Evolutionary conservation across 2,329 filamentous ascomycete species (phyloP).

Genomic region (Exophiala lecanii-corni): DNA sequence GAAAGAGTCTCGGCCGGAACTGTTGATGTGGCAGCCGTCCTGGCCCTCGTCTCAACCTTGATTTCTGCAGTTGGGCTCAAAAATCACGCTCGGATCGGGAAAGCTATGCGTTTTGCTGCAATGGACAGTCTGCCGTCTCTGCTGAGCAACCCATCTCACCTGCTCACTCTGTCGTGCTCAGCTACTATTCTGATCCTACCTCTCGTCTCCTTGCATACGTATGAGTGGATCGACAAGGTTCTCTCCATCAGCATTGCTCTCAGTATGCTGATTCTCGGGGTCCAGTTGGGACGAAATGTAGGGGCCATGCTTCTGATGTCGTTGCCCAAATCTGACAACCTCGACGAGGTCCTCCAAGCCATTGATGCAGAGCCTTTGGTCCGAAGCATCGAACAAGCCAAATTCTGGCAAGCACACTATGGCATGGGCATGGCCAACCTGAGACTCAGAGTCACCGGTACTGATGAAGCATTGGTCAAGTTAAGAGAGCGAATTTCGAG

Average conservation of each 20-base stretch:
- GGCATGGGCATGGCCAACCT: slow-evolving; percentile 93
- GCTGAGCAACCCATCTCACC: slow-evolving; percentile 92
- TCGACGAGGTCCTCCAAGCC: slow-evolving; percentile 73
- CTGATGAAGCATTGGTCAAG: slow-evolving; percentile 65
- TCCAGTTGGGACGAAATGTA: slow-evolving; percentile 76
- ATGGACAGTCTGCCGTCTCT: slow-evolving; percentile 77
- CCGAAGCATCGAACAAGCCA: slow-evolving; percentile 75
- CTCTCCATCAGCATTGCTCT: slow-evolving; percentile 77
- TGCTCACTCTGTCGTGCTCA: slow-evolving; percentile 85
- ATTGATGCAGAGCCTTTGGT: slow-evolving; percentile 77
- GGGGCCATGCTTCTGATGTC: slow-evolving; percentile 96
- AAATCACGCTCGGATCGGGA: slow-evolving; percentile 88
- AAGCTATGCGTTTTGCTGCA: slow-evolving; percentile 80
- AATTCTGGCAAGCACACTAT: slow-evolving; percentile 99
- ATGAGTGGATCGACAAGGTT: slow-evolving; percentile 75
- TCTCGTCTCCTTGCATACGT: slow-evolving; percentile 73
- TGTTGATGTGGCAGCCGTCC: slow-evolving; percentile 73
- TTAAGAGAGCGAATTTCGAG: slow-evolving; percentile 71
- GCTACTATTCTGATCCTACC: slow-evolving; percentile 74
- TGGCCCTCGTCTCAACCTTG: slow-evolving; percentile 76
- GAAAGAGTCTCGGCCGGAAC: slow-evolving; percentile 66
- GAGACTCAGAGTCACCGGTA: slow-evolving; percentile 66
- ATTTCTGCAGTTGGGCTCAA: slow-evolving; percentile 81
- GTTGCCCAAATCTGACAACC: slow-evolving; percentile 56
- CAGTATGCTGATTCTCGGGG: slow-evolving; percentile 82